Conservation (phyloP, 1,139 yeast species). For the Suhomyces ambrosiae region DNA sequence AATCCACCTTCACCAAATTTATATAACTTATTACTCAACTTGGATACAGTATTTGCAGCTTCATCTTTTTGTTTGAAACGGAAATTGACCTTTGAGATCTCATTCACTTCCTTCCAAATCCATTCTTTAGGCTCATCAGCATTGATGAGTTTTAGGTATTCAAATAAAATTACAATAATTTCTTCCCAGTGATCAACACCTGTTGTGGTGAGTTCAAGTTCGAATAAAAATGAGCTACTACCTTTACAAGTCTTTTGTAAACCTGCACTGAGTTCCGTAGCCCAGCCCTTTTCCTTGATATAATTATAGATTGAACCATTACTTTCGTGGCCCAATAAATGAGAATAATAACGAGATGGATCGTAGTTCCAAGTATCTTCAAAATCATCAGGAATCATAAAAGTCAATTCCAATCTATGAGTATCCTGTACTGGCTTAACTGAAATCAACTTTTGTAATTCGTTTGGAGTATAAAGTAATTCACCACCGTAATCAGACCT, state of each 20-base stretch:
- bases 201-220: slow-evolving; percentile 70
- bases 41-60: slow-evolving; percentile 63
- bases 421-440: slow-evolving; percentile 85
- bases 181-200: slow-evolving; percentile 70
- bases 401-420: slow-evolving; percentile 65
- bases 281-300: slow-evolving; percentile 77
- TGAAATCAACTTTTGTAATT: slow-evolving; percentile 56
- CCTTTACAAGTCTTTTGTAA: slow-evolving; percentile 69
- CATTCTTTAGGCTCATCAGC: slow-evolving; percentile 58
- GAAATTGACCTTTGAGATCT: slow-evolving; percentile 54
- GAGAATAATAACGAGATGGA: slow-evolving; percentile 74
- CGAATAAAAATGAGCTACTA: slow-evolving; percentile 64
- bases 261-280: slow-evolving; percentile 76
- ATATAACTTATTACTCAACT: slow-evolving; percentile 47
- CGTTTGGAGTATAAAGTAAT: slow-evolving; percentile 38
- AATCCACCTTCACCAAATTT: slow-evolving; percentile 37
- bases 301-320: slow-evolving; percentile 75
- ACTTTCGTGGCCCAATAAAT: slow-evolving; percentile 89
- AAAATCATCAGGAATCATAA: slow-evolving; percentile 74
- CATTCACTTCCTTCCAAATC: slow-evolving; percentile 53
- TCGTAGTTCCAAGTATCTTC: slow-evolving; percentile 63
- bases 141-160: slow-evolving; percentile 64
- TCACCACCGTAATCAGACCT: slow-evolving; percentile 50
- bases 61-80: slow-evolving; percentile 67
- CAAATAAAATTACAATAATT: slow-evolving; percentile 61